A percentile compares a stretch with the other conserved stretches of the same genome.
Conservation (phyloP, 176 grass and related monocot genomes). For the Poa pratensis region DNA sequence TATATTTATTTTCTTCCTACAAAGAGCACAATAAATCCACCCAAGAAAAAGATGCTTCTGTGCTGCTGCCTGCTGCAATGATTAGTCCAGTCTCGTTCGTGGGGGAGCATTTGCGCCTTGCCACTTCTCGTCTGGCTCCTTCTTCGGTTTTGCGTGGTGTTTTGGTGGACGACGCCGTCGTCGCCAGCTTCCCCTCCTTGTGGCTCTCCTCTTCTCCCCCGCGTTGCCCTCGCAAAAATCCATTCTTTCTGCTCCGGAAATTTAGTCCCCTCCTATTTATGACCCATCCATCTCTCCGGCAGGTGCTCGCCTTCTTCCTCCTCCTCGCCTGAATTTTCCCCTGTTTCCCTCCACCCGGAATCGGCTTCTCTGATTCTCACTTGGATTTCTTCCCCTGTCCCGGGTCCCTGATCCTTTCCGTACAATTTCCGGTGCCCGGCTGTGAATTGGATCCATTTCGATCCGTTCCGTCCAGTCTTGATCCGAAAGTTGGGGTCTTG, state of each 20-base stretch:
- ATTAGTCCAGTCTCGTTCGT: conserved; percentile 27
- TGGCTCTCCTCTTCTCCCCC: conserved; percentile 46
- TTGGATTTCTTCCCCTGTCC: background rate
- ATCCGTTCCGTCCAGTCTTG: conserved; percentile 9
- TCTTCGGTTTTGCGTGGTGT: conserved; percentile 49
- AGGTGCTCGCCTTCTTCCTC: background rate
- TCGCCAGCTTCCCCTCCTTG: conserved; percentile 45
- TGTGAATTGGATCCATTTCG: conserved; percentile 30
- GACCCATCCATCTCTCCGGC: conserved; percentile 22
- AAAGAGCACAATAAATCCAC: conserved; percentile 11
- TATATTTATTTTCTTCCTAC: background rate
- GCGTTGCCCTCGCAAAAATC: conserved; percentile 32
- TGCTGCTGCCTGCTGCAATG: conserved; percentile 38
- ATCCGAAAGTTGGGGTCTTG: conserved; percentile 19
- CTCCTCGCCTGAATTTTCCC: background rate
- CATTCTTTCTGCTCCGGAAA: conserved; percentile 35
- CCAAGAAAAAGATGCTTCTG: conserved; percentile 44
- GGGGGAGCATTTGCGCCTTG: conserved; percentile 11
- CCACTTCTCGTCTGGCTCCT: background rate
- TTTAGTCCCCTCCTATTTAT: conserved; percentile 33
- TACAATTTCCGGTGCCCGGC: background rate
- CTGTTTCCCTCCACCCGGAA: background rate
- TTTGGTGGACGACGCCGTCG: conserved; percentile 56
- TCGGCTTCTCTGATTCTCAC: background rate
- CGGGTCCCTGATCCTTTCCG: background rate